Evolutionary conservation across 345 rosid genomes (phyloP).

Genomic region (Corchorus olitorius): DNA sequence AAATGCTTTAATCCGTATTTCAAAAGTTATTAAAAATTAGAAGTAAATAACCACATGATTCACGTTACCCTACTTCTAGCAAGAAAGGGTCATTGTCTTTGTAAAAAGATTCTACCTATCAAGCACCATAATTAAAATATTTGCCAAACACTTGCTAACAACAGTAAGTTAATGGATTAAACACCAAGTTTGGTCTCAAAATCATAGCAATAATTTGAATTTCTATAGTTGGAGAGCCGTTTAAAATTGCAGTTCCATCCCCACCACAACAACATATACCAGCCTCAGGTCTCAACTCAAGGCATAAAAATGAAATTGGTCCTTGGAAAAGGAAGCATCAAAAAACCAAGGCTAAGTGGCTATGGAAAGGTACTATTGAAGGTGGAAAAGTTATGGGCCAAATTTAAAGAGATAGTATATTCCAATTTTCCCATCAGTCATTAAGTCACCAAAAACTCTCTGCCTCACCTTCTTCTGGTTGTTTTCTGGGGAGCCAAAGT

Average conservation of each 20-base stretch:
- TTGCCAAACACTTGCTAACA: neutral
- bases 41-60: neutral
- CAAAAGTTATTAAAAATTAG: too few relatives aligned
- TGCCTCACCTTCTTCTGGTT: neutral
- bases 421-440: neutral
- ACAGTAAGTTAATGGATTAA: neutral
- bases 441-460: neutral
- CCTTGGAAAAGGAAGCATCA: neutral
- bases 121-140: neutral
- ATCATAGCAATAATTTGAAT: neutral
- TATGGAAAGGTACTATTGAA: neutral
- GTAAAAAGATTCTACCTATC: neutral
- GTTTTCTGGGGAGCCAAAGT: neutral
- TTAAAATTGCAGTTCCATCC: neutral
- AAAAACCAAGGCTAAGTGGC: neutral
- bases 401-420: neutral
- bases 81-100: too few relatives aligned
- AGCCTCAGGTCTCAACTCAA: neutral
- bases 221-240: neutral
- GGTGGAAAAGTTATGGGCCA: conserved; percentile 3
- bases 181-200: neutral
- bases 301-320: neutral
- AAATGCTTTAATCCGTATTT: too few relatives aligned
- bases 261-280: neutral
- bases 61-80: neutral